Percentiles rank a stretch among this genome's conserved stretches.
Evolutionary conservation across 139 green algal genomes (phyloP).

Genomic region (Mesostigma viride): DNA sequence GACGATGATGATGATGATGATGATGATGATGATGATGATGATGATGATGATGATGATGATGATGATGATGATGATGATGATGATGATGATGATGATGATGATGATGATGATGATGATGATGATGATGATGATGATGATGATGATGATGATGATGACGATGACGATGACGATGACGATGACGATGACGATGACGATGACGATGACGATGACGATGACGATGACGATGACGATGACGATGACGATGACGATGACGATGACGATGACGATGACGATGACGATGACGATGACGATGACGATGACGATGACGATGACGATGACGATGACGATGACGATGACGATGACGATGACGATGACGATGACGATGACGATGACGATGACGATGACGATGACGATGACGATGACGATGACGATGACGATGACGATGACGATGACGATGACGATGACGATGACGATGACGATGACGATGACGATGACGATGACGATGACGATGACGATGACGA

Average conservation of each 20-base stretch:
- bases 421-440: neutral
- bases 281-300: neutral
- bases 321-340: neutral
- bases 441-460: neutral
- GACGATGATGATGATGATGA: constrained; percentile 13
- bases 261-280: neutral
- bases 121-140: neutral
- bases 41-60: constrained; percentile 2
- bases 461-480: constrained; percentile 10
- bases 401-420: neutral
- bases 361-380: neutral
- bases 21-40: constrained; percentile 13
- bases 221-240: neutral
- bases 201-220: neutral
- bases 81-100: neutral
- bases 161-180: neutral
- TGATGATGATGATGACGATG: neutral
- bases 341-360: neutral
- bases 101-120: neutral
- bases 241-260: neutral
- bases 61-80: constrained; percentile 1
- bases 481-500: constrained; percentile 24
- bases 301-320: no score
- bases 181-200: neutral
- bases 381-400: neutral